A percentile compares a stretch with the other conserved stretches of the same genome.
phyloP scores from a whole-genome alignment of 495 filamentous ascomycete species.

The Penicillium samsonianum region DNA sequence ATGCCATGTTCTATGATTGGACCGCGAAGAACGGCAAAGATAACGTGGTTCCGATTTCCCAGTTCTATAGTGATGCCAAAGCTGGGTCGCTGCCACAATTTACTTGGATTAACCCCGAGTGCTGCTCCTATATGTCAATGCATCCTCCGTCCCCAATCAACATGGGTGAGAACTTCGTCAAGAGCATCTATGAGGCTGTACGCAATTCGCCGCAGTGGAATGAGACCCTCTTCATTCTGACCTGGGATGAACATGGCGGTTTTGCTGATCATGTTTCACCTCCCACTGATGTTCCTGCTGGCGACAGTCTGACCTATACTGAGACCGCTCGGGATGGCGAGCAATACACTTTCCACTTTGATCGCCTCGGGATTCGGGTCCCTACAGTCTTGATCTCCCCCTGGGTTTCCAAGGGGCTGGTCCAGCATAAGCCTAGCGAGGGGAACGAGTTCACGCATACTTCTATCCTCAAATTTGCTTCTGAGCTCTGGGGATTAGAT shows the following conservation, averaged over 20 bases:
- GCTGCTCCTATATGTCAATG: constrained; percentile 52
- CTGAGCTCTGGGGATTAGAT: constrained; percentile 47
- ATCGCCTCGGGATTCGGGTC: constrained; percentile 52
- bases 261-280: constrained; percentile 53
- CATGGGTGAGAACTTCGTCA: constrained; percentile 52
- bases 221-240: constrained; percentile 51
- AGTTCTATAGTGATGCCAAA: constrained; percentile 42
- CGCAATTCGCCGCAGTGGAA: constrained; percentile 52
- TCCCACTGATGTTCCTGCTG: constrained; percentile 44
- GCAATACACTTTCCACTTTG: constrained; percentile 49
- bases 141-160: constrained; percentile 50
- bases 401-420: constrained; percentile 46
- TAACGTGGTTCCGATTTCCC: constrained; percentile 36
- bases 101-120: constrained; percentile 56
- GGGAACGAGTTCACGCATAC: constrained; percentile 47
- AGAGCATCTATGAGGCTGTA: constrained; percentile 52
- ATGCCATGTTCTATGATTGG: constrained; percentile 45
- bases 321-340: constrained; percentile 42
- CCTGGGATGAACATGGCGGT: constrained; percentile 53
- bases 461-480: constrained; percentile 45
- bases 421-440: constrained; percentile 40
- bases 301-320: constrained; percentile 46
- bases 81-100: constrained; percentile 46
- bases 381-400: constrained; percentile 54
- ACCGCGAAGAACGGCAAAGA: constrained; percentile 34